Conservation (phyloP, 192 early-diverging fungal genomes). For the Coemansia sp. region DNA sequence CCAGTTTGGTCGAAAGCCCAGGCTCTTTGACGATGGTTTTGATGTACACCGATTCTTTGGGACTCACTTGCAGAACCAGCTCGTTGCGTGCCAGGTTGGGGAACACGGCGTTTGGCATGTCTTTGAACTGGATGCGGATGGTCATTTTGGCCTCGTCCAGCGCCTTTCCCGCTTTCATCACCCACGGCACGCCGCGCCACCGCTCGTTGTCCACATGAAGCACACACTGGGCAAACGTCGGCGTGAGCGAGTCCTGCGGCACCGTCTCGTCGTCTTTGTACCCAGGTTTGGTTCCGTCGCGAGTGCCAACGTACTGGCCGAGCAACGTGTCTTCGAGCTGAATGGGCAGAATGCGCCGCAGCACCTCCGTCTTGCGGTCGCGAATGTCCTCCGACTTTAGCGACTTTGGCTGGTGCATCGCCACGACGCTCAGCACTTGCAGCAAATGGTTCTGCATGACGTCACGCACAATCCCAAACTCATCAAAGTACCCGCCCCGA, state of each 20-base stretch:
- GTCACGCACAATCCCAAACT: slow-evolving; percentile 98
- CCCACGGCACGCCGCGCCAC: slow-evolving; percentile 74
- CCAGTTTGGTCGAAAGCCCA: slow-evolving; percentile 79
- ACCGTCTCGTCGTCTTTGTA: slow-evolving; percentile 93
- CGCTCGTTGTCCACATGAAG: slow-evolving; percentile 92
- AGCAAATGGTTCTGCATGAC: slow-evolving; percentile 93
- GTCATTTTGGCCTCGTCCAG: slow-evolving; percentile 91
- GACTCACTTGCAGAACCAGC: slow-evolving; percentile 92
- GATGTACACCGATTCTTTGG: slow-evolving; percentile 93
- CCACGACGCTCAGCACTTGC: slow-evolving; percentile 90
- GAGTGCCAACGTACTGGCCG: slow-evolving; percentile 83
- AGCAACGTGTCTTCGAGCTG: slow-evolving; percentile 80
- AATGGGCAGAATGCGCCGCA: slow-evolving; percentile 78
- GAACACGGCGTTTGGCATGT: slow-evolving; percentile 84
- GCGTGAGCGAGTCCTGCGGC: slow-evolving; percentile 78
- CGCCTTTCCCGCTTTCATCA: slow-evolving; percentile 84
- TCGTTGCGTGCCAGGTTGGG: slow-evolving; percentile 82
- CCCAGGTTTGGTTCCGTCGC: slow-evolving; percentile 81
- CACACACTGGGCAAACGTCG: slow-evolving; percentile 88
- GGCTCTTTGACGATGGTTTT: slow-evolving; percentile 96
- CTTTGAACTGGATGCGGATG: slow-evolving; percentile 95
- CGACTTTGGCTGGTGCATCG: slow-evolving; percentile 91
- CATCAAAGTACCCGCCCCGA: slow-evolving; percentile 99
- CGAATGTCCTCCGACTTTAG: slow-evolving; percentile 90
- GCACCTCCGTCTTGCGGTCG: slow-evolving; percentile 92